Base-by-base conservation (phyloP, 31 red algal genomes). In the Endocladia muricata region DNA sequence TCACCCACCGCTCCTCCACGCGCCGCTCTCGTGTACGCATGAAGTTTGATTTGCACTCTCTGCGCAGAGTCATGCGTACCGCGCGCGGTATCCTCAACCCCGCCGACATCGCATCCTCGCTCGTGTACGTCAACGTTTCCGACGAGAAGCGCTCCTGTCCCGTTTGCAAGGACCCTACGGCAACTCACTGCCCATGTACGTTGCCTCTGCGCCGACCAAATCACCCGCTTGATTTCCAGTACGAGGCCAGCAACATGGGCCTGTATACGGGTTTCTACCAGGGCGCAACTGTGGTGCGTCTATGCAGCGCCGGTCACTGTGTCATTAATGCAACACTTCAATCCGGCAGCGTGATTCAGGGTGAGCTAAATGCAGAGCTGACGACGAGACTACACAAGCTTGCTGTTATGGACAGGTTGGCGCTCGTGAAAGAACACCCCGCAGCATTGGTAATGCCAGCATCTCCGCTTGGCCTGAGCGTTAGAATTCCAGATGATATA, bases 211-310 rank as follows among this genome's bases (percentile, higher is more conserved):
- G 64, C 25, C 72, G 83, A 4, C 83, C 83, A 8, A 47, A 35
- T 22, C 83, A 87, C 32, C 83, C 83, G n/a, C 62, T 87, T 15
- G 83, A 87, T 38, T 87, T 87, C 55, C 72, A 68, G 3, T 78
- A 52, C 42, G 83, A 87, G 66, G 73, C 73, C 11, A 87, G 74
- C 63, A 87, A 87, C 48, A 87, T 87, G 83, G 48, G 64, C 32
- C 36, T 87, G 22, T 87, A 87, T 55, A 78, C 83, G 7, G 83
- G 83, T 37, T 87, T 87, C 64, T 87, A 87, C 68, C 83, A 87
- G 64, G 83, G 83, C 54, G 83, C 83, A 3, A 87, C 83, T 1
- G 83, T 87, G 3, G 83, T 87, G 1, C 72, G 83, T 29, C 65
- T 87, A 21, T 78, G 62, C 26, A 87, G 65, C 36, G 83, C 74